Evolutionary conservation across 2,329 filamentous ascomycete species (phyloP), one percentile per base, ranked within the genome.

Genomic region (Calonectria pseudoturangicola): DNA sequence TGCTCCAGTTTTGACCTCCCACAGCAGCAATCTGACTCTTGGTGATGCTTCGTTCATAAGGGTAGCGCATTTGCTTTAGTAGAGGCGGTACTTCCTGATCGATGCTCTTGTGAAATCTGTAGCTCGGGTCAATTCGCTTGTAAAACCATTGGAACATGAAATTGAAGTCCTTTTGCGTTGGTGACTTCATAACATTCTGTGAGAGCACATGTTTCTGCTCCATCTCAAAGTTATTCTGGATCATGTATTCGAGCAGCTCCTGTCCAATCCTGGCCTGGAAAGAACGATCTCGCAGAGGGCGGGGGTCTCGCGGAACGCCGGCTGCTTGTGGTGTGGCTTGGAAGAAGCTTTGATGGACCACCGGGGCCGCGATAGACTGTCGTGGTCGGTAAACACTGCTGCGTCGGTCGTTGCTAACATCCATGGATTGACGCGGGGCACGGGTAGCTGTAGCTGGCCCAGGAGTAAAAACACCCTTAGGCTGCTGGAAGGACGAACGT

Each of bases 71-170:
- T 82, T 98, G 96, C 82, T 98, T 98, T 72, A 99, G 87, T 54
- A 99, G 92, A 0, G 95, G 93, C 15, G 96, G 96, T 0, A 98
- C 96, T 83, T 99, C 97, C 69, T 96, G 93, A 82, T 98, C 97
- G 80, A 98, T 98, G 64, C 93, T 94, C 84, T 98, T 98, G 80
- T 96, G 93, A 80, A 99, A 98, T 43, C 93, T 92, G 83, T 98
- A 97, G 79, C 93, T 94, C 0, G 97, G 97, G 82, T 99, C 97
- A 81, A 99, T 97, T 70, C 95, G 94, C 81, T 95, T 95, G 84
- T 99, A 99, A 4, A 99, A 88, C 94, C 96, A 99, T 81, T 98
- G 95, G 81, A 99, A 99, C 89, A 99, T 98, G 84, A 91, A 93
- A 81, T 97, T 97, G 86, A 99, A 99, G 83, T 99, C 97, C 82